A percentile compares a stretch with the other conserved stretches of the same genome.
These are phyloP conservation scores for Ceratocystis papillata DNA, from an alignment of 2,329 filamentous ascomycete species.

Conservation along the genomic window DNA sequence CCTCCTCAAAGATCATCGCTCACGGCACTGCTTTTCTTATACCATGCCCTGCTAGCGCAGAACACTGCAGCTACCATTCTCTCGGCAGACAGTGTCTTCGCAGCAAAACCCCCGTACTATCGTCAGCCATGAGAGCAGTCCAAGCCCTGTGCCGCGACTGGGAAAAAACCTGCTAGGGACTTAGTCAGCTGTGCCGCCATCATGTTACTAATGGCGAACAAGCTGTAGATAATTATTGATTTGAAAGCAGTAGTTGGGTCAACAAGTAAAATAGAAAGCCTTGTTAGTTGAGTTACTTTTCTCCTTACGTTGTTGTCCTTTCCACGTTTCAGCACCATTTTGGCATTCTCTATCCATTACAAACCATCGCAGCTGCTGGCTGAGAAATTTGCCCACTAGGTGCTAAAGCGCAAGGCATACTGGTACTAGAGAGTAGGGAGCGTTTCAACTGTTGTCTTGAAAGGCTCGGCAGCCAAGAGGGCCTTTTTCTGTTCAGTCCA, in stretches of 20 bases:
- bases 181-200: conserved; percentile 8
- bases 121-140: background rate
- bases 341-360: background rate
- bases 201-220: background rate
- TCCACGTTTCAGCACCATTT: background rate
- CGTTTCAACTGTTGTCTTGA: conserved; percentile 5
- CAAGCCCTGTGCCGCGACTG: background rate
- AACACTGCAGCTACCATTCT: background rate
- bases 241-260: background rate
- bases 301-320: background rate
- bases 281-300: background rate
- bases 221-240: background rate
- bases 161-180: background rate
- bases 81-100: conserved; percentile 1
- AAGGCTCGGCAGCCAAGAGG: conserved; percentile 1
- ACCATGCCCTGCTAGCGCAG: background rate
- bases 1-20: background rate
- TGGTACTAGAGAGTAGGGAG: background rate
- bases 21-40: background rate
- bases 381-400: background rate
- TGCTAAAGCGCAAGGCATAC: background rate
- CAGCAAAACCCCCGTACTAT: background rate
- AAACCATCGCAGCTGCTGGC: background rate
- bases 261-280: background rate
- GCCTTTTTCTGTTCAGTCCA: background rate